Evolutionary conservation across 2,329 filamentous ascomycete genomes (phyloP), one percentile per base, ranked within the genome.

Genomic region (Orbilia javanica): DNA sequence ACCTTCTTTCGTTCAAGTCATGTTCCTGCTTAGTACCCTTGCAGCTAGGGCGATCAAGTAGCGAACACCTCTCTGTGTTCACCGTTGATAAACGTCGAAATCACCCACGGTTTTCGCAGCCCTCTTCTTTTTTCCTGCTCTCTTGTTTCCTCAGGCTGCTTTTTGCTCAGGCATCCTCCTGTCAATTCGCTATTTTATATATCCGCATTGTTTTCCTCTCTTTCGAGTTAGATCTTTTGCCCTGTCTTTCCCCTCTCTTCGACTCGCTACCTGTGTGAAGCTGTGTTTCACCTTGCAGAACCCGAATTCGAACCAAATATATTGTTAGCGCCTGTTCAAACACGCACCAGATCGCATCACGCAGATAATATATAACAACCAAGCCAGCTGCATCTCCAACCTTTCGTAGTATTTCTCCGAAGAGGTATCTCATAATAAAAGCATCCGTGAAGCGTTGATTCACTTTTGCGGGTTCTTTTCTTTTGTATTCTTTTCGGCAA

Each of bases 121-220:
- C 64, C 48, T 68, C 57, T 75, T 29, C 29, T 46, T 64, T 64
- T 52, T 57, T 60, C 25, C 42, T 42, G 5, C 20, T 60, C 44
- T 29, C 72, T 71, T 60, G 71, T 53, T 48, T 55, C 39, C 42
- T 77, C 62, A 65, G 74, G 74, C 72, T 64, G 74, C 74, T 78
- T 20, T 63, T 55, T 78, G 74, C 74, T 78, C 67, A 63, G 52
- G 74, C 74, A 72, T 72, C 74, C 74, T 78, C 74, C 74, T 78
- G 74, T 72, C 74, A 52, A 68, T 68, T 68, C 39, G 29, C 62
- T 22, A 10, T 70, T 44, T 64, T 71, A 71, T 78, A 78, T 72
- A 78, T 68, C 72, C 18, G 13, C 36, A 57, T 13, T 29, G n/a
- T 75, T 34, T 44, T 60, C 55, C 69, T 53, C 50, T 48, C 55